These are phyloP conservation scores for Beverwykella pulmonaria DNA, from an alignment of 495 filamentous ascomycete genomes.

Conservation along the genomic window DNA sequence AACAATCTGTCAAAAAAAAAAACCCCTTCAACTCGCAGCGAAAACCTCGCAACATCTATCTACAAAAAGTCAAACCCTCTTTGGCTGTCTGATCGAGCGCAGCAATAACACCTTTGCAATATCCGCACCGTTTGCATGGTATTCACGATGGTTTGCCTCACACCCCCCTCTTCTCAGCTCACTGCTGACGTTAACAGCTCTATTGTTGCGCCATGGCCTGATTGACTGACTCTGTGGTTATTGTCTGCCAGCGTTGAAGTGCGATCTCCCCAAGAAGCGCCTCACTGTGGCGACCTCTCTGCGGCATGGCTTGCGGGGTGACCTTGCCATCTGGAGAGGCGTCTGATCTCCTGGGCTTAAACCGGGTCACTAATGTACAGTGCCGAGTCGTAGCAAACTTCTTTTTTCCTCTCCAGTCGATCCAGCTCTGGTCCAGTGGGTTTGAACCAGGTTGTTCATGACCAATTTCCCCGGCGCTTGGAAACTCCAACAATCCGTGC, in stretches of 20 bases:
- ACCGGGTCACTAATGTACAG: slow-evolving; percentile 16
- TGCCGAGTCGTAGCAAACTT: slow-evolving; percentile 11
- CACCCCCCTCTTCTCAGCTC: slow-evolving; percentile 22
- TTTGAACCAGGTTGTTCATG: neutral
- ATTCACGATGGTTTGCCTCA: neutral
- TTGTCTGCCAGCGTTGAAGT: neutral
- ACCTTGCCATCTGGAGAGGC: neutral
- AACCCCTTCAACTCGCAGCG: neutral
- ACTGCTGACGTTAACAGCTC: slow-evolving; percentile 31
- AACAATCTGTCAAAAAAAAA: neutral
- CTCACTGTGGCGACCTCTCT: slow-evolving; percentile 5
- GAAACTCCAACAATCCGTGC: neutral
- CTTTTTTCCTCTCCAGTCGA: neutral
- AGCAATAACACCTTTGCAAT: neutral
- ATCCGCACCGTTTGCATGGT: neutral
- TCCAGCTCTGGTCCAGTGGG: neutral
- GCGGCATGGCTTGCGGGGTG: neutral
- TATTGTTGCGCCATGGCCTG: slow-evolving; percentile 8
- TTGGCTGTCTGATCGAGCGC: neutral
- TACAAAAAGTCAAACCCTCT: neutral
- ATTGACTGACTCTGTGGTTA: neutral
- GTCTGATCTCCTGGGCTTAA: slow-evolving; percentile 17
- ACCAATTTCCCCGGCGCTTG: slow-evolving; percentile 6
- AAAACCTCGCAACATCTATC: neutral
- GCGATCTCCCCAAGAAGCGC: neutral